Evolutionary conservation across 768 basidiomycete genomes (phyloP), one percentile per base, ranked within the genome.

Genomic region (Boletellus emodensis): DNA sequence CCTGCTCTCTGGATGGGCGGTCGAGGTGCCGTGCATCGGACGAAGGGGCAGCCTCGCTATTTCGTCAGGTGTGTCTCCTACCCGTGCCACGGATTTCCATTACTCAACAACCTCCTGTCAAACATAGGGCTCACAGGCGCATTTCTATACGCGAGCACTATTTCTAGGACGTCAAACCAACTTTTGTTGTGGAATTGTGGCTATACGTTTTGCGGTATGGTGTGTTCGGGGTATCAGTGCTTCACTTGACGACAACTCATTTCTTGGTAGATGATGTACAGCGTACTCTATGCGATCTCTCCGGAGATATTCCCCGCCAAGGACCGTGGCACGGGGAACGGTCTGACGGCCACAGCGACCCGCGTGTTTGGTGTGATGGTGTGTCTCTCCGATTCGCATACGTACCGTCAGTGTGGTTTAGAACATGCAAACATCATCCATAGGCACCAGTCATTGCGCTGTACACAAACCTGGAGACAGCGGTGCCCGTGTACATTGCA

Each of bases 161-260:
- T 7, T 11, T 30, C 30, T 30, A 76, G 80, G 58, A 82, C 76
- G 50, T 85, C 83, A 10, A 73, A 83, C 54, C 74, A 78, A 17
- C 73, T 90, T 35, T 73, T 90, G 26, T 87, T 82, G 38, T 90
- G 87, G 87, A 89, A 90, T 65, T 90, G 85, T 60, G 85, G 78
- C 10, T 87, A 85, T 55, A 74, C 71, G n/a, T 84, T 84, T 61
- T 75, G 67, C 53, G 80, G 77, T 45, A 84, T 83, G 55, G 79
- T 83, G 50, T 41, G 72, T 65, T 26, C 40, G 15, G 0, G 22
- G 8, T 28, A 24, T 38, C 38, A 33, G 37, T 47, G 22, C 48
- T 17, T 18, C 26, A 22, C 47, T 11, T 17, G 18, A 24, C 14
- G 20, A 37, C n/a, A 20, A 12, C 32, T 53, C 30, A 52, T 12